phyloP scores from a whole-genome alignment of 169 alveolate genomes.

The Eimeria acervulina region DNA sequence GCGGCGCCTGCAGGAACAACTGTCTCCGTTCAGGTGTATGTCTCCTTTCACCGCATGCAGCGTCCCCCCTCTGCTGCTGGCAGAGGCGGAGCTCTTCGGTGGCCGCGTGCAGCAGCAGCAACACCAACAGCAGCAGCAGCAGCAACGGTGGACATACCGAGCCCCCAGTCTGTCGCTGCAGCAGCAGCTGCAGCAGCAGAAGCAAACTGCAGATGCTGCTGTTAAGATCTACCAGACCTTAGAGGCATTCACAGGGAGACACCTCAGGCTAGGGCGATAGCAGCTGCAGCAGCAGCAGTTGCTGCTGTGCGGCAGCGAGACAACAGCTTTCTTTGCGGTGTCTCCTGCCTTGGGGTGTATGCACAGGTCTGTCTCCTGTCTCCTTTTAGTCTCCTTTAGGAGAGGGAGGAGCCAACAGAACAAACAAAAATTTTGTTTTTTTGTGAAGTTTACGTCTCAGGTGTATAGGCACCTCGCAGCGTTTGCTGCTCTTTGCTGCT shows the following conservation, averaged over 20 bases:
- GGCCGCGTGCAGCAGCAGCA: no score
- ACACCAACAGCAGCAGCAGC: no score
- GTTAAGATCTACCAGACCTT: neutral
- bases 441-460: neutral
- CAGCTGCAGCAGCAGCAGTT: slow-evolving; percentile 7
- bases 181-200: slow-evolving; percentile 34
- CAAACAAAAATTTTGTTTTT: no score
- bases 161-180: slow-evolving; percentile 19
- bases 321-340: neutral
- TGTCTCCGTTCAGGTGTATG: no score
- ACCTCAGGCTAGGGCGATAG: slow-evolving; percentile 13
- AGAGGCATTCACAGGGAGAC: slow-evolving; percentile 3
- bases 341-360: neutral
- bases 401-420: neutral
- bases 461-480: neutral
- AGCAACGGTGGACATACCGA: neutral
- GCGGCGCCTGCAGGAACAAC: no score
- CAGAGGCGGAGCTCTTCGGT: no score
- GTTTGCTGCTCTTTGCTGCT: no score
- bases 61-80: no score
- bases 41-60: no score
- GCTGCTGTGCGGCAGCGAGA: no score
- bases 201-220: neutral
- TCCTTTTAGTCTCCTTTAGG: no score
- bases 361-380: neutral